Base-by-base conservation (phyloP, 306 rosid species). In the Vicia villosa region DNA sequence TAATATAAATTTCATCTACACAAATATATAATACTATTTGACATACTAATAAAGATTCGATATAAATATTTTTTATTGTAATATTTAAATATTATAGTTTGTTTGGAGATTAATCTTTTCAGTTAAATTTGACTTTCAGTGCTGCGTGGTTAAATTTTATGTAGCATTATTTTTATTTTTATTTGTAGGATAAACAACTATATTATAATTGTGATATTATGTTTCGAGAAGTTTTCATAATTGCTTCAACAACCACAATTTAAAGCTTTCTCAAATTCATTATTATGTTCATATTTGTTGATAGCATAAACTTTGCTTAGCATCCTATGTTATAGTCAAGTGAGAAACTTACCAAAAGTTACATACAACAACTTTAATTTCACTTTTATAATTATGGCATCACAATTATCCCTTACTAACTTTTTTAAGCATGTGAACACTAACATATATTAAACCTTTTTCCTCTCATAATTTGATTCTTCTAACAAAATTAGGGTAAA, bases 241-340 rank as follows among this genome's bases (percentile, higher is more conserved):
- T 37, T 8, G 5, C 13, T 7, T 15, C 4, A 62, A 62, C 46
- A 10, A 61, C 15, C 11, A 8, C 8, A 62, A 5, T n/a, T 49
- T 14, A 60, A 72, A 26, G 7, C 30, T 16, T 21, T 37, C 7
- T 36, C 14, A 62, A 37, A 19, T 59, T 57, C 14, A 58, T 78
- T 64, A 66, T 41, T 49, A 47, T 66, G 55, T 20, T 28, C 65
- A 58, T 47, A 52, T 64, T 37, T 69, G 17, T 57, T 65, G 57
- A 19, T 41, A 37, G 28, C 51, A 37, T 49, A 36, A 72, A 20
- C 52, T 19, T 58, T 47, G 26, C 47, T 24, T 45, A 21, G 60
- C 26, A 22, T 70, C 45, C 20, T 71, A 64, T 65, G 61, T 32
- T 32, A 58, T 13, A 58, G 58, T 32, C 32, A 67, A 16, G 68